Base-by-base conservation (phyloP, 352 stramenopile genomes). In the Thalassiosira livingstoniorum region DNA sequence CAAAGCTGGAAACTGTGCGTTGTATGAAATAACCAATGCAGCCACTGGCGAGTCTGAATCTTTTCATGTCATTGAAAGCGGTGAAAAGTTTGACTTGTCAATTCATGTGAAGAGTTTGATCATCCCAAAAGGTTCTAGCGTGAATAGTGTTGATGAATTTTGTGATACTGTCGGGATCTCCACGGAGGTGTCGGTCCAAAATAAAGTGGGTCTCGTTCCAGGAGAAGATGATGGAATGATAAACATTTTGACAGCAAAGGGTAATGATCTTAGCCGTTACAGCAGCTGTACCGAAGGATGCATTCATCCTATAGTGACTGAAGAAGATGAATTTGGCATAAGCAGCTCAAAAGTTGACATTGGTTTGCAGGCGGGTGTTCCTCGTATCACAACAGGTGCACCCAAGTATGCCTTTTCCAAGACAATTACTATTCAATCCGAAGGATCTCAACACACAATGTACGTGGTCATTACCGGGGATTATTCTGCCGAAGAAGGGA, bases 121-220 rank as follows among this genome's bases (percentile, higher is more conserved):
- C 31, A 63, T 31, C 15, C 55, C 55, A 63, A 7, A 63, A n/a
- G 31, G 15, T 21, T 18, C 10, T 21, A 35, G 55, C 55, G 31
- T 18, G 42, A 51, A 10, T 18, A 18, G 31, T 7, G 25, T 21
- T 10, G 25, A 7, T 7, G 7, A 63, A 11, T 55, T 42, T 71
- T 55, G 63, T 60, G 25, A 71, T 60, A 60, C 60, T 71, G 39
- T 60, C 4, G 37, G 35, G 23, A 60, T 21, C 7, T 61, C 57
- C 4, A 65, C 29, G n/a, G 39, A 10, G 15, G 29, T 65, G n/a
- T 7, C 4, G 10, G 57, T 65, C 5, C 5, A 13, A 15, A 65
- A 65, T n/a, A 65, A 39, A 25, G 29, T 65, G 4, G 57, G 57
- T n/a, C 23, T 65, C 18, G 57, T 65, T 13, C 10, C 10, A n/a